Evolutionary conservation across 1,284 basidiomycete species (phyloP).

Genomic region (Trichosporon ovoides): DNA sequence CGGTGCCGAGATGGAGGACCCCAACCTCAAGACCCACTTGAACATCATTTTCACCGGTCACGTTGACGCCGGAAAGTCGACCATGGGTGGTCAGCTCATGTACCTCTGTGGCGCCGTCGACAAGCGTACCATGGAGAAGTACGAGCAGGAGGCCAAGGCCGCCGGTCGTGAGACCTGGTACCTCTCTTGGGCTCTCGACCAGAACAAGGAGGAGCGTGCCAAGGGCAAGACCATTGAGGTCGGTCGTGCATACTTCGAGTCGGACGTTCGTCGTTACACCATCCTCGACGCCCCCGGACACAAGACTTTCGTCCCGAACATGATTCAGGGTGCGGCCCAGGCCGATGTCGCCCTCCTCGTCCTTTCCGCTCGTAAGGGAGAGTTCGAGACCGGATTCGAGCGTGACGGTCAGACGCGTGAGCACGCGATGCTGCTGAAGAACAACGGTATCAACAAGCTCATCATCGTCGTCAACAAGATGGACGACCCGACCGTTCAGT

Average conservation of each 20-base stretch:
- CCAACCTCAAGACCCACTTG: constrained; percentile 74
- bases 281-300: constrained; percentile 96
- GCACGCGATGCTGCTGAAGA: constrained; percentile 96
- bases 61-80: constrained; percentile 97
- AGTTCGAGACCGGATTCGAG: constrained; percentile 97
- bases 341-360: constrained; percentile 92
- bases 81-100: constrained; percentile 92
- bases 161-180: constrained; percentile 94
- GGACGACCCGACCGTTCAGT: constrained; percentile 88
- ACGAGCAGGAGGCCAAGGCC: constrained; percentile 89
- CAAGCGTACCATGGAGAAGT: constrained; percentile 95
- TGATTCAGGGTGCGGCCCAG: constrained; percentile 95
- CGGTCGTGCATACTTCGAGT: constrained; percentile 92
- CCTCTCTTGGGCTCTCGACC: constrained; percentile 93
- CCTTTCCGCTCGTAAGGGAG: constrained; percentile 92
- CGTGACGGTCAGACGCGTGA: constrained; percentile 93
- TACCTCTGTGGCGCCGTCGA: constrained; percentile 85
- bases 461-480: constrained; percentile 93
- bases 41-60: constrained; percentile 95
- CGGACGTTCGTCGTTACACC: constrained; percentile 74
- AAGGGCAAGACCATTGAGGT: constrained; percentile 98
- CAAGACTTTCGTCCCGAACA: constrained; percentile 86
- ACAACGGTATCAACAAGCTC: constrained; percentile 84
- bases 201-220: constrained; percentile 83
- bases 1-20: constrained; percentile 47